Base-by-base conservation (phyloP, 441 rosid genomes). In the Pelargonium myrrhifolium region DNA sequence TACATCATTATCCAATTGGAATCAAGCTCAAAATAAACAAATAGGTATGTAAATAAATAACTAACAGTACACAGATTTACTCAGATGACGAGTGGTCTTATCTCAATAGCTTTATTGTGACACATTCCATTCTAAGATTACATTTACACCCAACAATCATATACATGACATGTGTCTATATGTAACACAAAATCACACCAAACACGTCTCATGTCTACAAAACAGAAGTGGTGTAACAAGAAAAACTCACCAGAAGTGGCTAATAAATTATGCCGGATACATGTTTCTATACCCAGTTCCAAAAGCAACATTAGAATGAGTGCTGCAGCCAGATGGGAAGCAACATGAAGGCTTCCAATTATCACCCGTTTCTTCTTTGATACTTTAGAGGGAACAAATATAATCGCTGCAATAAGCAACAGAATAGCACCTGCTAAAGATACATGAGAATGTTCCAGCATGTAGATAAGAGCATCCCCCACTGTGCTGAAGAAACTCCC, bases 271-370 rank as follows among this genome's bases (percentile, higher is more conserved):
- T 94, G 99, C 70, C 85, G 82, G 74, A 94, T 86, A 67, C 99
- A 91, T 2, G 83, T 92, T 84, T 94, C 97, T 45, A 92, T 76
- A 74, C 99, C 99, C 80, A 94, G 67, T 74, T 94, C 99, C 81
- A 94, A 65, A 68, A 94, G 86, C 84, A 94, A 75, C 98, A 89
- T 88, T 77, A 94, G 96, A 81, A 94, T 81, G 45, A 92, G 74
- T 68, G 99, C 98, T 3, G 99, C 83, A 62, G 88, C 81, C 70
- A 92, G 82, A 82, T 94, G 99, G 37, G 98, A 84, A 68, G 84
- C 77, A 74, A 92, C 91, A 82, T 94, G 99, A 72, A 94, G 91
- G 71, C 90, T 74, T 72, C 97, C 99, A 58, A 94, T 88, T 21
- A 89, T 8, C 37, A 77, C 84, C 65, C 83, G 87, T 78, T 82